Evolutionary conservation across 495 filamentous ascomycete species (phyloP), one percentile per base, ranked within the genome.

Genomic region (Penicillium alfredii): DNA sequence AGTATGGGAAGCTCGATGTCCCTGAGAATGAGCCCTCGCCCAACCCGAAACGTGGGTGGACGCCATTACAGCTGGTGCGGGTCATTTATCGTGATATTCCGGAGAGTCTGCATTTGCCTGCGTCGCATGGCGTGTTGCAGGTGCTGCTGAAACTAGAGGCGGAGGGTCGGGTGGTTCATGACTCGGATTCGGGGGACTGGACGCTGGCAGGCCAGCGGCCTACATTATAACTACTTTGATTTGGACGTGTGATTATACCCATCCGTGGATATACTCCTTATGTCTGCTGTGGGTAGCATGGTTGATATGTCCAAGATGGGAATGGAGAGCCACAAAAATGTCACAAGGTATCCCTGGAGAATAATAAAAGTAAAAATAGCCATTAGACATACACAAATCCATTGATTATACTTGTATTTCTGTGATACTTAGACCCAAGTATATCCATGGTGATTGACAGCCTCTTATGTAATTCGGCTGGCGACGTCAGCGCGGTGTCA

Each of bases 41-140:
- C 8, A 60, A 60, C 30, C 52, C 44, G 17, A 52, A 35, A 43
- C 23, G 24, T 17, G 54, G 45, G 0, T 87, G 81, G 81, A 81
- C 77, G 13, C 64, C 78, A 6, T 81, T 89, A 68, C 83, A 88
- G 51, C 66, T 97, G 27, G 93, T 97, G 16, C 83, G 84, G 61
- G 61, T 79, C 15, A 84, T 98, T 13, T 98, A 98, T 52, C 68
- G 69, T 27, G 81, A 84, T 58, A 77, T 93, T 5, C 77, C 82
- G 4, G 80, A 83, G 56, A 77, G 68, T 44, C 66, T 98, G 45
- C 83, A 87, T 59, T 44, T 69, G 18, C 78, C 90, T 10, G 87
- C 86, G 3, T 79, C 78, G 29, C 63, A 68, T 25, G 86, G 85
- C 3, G 69, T 87, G 14, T 28, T 77, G 28, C 77, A 81, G 58